Evolutionary conservation across 129 eudicot species (phyloP), one percentile per base, ranked within the genome.

Genomic region (Solidago caesia): DNA sequence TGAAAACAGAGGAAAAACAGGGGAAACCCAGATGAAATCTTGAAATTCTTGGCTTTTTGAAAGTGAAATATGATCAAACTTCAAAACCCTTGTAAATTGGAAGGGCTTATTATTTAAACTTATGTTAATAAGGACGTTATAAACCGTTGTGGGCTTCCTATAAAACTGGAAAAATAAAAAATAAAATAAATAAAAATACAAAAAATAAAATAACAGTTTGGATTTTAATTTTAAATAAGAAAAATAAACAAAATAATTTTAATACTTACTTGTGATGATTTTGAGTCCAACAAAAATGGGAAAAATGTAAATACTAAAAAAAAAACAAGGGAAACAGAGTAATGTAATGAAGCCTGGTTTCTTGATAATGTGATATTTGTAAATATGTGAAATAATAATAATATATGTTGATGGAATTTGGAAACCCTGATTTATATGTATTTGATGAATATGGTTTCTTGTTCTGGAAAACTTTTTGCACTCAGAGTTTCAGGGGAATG

Each of bases 291-390:
- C 73, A 44, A 56, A 57, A 44, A 49, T 3, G 65, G 72, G 5
- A 25, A 59, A 11, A 16, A 2, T 26, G 9, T 26, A 4, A 15
- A 2, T 7, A 2, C 39, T 53, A 8, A 12, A 21, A 8, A 12
- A 21, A 57, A 21, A 71, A 42, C 25, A 56, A 12, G 25, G 25
- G n/a, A 46, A 75, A 74, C 71, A 49, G 72, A 75, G 79, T 75
- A 21, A 48, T 46, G 11, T 44, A 4, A 7, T 21, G 60, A 64
- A 62, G 42, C 33, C 59, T 4, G 4, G 12, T 53, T 14, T 53
- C 2, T 43, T 52, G 66, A 53, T 39, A 4, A 2, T 8, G 8
- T 6, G 26, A 21, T 51, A 53, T 13, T 64, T 75, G 79, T 44
- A 42, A 63, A 63, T 6, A 66, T 62, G 49, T 62, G 29, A 15